Evolutionary conservation across 1,284 basidiomycete genomes (phyloP).

Genomic region (Puccinia novopanici): DNA sequence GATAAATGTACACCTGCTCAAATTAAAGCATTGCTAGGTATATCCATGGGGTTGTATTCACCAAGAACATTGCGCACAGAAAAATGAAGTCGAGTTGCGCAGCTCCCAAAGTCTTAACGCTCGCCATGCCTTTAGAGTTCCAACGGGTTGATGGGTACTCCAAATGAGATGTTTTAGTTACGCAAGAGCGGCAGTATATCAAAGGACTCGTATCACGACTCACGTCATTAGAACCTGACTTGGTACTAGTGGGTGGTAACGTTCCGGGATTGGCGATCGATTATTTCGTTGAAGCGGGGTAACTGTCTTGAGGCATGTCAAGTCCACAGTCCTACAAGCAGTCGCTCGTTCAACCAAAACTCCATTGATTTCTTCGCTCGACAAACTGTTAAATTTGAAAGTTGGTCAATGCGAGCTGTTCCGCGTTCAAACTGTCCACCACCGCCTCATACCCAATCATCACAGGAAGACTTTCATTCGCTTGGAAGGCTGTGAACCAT

Average conservation of each 20-base stretch:
- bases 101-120: conserved; percentile 87
- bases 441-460: conserved; percentile 78
- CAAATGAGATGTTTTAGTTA: conserved; percentile 85
- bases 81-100: conserved; percentile 63
- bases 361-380: conserved; percentile 92
- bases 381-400: conserved; percentile 86
- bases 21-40: conserved; percentile 16
- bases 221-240: conserved; percentile 83
- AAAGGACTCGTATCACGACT: conserved; percentile 85
- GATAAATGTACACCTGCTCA: neutral
- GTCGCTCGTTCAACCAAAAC: conserved; percentile 92
- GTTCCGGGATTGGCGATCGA: conserved; percentile 91
- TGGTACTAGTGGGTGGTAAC: conserved; percentile 87
- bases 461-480: conserved; percentile 93
- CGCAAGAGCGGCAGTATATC: conserved; percentile 93
- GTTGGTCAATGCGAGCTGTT: conserved; percentile 88
- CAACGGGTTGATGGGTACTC: conserved; percentile 89
- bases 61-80: conserved; percentile 96
- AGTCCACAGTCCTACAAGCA: conserved; percentile 80
- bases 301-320: conserved; percentile 85
- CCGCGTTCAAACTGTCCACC: conserved; percentile 89
- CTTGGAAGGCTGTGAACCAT: conserved; percentile 87
- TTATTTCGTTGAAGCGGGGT: conserved; percentile 81
- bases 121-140: conserved; percentile 94
- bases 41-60: conserved; percentile 91